Percentiles rank a stretch among this genome's conserved stretches.
phyloP scores from a whole-genome alignment of 257 asterid species.

The Solanum pimpinellifolium region DNA sequence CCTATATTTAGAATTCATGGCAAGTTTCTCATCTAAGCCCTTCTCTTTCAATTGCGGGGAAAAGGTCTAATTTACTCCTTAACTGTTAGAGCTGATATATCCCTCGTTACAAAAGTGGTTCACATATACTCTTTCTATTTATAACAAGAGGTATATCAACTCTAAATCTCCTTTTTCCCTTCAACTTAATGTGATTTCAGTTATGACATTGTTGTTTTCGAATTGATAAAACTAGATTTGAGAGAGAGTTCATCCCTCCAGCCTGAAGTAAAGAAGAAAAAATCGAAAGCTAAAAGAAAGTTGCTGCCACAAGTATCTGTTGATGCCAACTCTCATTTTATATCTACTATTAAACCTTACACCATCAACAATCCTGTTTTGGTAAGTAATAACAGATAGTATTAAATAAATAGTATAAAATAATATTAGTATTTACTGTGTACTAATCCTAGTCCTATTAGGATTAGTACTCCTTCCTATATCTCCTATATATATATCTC shows the following conservation, averaged over 20 bases:
- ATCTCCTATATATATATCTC: too few relatives aligned
- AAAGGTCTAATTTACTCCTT: too few relatives aligned
- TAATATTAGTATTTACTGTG: too few relatives aligned
- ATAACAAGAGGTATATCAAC: too few relatives aligned
- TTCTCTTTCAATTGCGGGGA: too few relatives aligned
- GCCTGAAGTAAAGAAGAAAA: neutral
- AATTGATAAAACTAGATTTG: neutral
- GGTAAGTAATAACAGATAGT: neutral
- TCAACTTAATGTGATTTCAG: neutral
- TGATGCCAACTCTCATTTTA: neutral
- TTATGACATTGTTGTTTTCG: neutral
- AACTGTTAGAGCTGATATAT: too few relatives aligned
- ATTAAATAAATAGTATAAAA: too few relatives aligned
- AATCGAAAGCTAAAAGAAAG: neutral
- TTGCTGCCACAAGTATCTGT: neutral
- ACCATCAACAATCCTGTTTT: neutral
- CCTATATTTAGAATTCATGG: neutral
- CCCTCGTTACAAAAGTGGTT: too few relatives aligned
- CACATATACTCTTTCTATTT: too few relatives aligned
- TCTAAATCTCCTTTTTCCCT: too few relatives aligned
- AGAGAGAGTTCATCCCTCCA: neutral
- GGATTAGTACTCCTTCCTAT: too few relatives aligned
- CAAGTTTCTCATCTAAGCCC: neutral
- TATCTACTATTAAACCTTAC: neutral
- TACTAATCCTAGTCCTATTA: too few relatives aligned